A percentile compares a stretch with the other conserved stretches of the same genome.
These are phyloP conservation scores for Neurospora sp. DNA, from an alignment of 495 filamentous ascomycete genomes.

Conservation along the genomic window DNA sequence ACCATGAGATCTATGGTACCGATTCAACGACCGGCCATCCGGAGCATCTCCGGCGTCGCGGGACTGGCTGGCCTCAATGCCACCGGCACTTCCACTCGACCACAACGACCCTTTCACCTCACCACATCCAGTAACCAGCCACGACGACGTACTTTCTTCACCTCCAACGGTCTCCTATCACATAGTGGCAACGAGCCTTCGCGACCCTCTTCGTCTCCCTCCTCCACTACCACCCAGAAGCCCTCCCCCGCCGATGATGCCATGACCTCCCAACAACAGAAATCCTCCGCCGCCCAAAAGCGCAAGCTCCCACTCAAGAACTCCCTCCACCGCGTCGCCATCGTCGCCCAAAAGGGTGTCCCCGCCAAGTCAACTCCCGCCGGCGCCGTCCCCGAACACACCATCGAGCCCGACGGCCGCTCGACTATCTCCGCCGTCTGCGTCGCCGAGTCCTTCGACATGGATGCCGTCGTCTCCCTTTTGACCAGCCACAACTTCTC, in stretches of 20 bases:
- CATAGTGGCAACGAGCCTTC: conserved; percentile 14
- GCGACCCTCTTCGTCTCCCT: not conserved
- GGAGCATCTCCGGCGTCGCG: conserved; percentile 2
- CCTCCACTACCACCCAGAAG: not conserved
- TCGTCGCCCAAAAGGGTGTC: conserved; percentile 29
- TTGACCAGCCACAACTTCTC: conserved; percentile 61
- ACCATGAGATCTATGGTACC: conserved; percentile 18
- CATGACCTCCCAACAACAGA: conserved; percentile 2
- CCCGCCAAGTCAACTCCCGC: conserved; percentile 9
- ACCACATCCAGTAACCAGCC: conserved; percentile 18
- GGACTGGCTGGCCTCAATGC: not conserved
- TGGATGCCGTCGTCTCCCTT: conserved; percentile 59
- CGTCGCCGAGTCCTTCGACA: conserved; percentile 78
- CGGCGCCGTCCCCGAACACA: not conserved
- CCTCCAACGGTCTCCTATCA: conserved; percentile 28
- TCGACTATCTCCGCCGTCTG: conserved; percentile 72
- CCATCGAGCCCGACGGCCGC: conserved; percentile 14
- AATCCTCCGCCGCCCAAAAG: conserved; percentile 17
- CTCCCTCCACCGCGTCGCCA: conserved; percentile 33
- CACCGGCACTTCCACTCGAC: conserved; percentile 22
- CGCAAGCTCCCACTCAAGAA: conserved; percentile 36
- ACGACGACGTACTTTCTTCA: conserved; percentile 30
- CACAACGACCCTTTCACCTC: conserved; percentile 1
- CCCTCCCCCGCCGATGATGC: not conserved
- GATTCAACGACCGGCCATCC: conserved; percentile 8